Evolutionary conservation across 805 yeast species (phyloP).

Genomic region (Naumovozyma castellii): DNA sequence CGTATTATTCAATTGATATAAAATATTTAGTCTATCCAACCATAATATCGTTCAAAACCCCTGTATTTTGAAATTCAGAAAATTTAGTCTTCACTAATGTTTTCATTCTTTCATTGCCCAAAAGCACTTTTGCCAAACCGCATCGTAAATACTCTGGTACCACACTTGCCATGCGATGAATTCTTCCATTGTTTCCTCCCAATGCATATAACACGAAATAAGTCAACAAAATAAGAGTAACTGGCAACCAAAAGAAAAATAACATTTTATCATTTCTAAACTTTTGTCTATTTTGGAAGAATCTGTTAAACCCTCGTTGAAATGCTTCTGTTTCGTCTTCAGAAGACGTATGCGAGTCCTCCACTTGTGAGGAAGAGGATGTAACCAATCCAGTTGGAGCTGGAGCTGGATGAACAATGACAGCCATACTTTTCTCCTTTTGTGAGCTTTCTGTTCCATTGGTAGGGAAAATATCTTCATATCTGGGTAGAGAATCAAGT

Average conservation of each 20-base stretch:
- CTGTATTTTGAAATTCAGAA: constrained; percentile 21
- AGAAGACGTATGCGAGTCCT: constrained; percentile 23
- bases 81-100: constrained; percentile 32
- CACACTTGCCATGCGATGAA: constrained; percentile 22
- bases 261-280: constrained; percentile 70
- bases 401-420: neutral
- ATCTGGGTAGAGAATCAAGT: constrained; percentile 53
- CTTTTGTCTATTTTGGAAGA: constrained; percentile 37
- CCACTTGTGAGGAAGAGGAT: constrained; percentile 1
- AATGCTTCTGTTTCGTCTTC: constrained; percentile 28
- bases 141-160: constrained; percentile 35
- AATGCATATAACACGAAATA: constrained; percentile 34
- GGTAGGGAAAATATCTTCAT: constrained; percentile 64
- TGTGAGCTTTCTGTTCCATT: neutral
- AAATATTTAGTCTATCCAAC: neutral
- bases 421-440: neutral
- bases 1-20: neutral
- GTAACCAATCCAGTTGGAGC: neutral
- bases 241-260: constrained; percentile 85
- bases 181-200: constrained; percentile 30
- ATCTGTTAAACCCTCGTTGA: constrained; percentile 31
- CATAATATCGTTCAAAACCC: constrained; percentile 6
- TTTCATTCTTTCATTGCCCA: constrained; percentile 44
- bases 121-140: constrained; percentile 38
- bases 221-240: constrained; percentile 46